A percentile compares a stretch with the other conserved stretches of the same genome.
phyloP scores from a whole-genome alignment of 2,329 filamentous ascomycete genomes.

The Curvularia eragrostidis region DNA sequence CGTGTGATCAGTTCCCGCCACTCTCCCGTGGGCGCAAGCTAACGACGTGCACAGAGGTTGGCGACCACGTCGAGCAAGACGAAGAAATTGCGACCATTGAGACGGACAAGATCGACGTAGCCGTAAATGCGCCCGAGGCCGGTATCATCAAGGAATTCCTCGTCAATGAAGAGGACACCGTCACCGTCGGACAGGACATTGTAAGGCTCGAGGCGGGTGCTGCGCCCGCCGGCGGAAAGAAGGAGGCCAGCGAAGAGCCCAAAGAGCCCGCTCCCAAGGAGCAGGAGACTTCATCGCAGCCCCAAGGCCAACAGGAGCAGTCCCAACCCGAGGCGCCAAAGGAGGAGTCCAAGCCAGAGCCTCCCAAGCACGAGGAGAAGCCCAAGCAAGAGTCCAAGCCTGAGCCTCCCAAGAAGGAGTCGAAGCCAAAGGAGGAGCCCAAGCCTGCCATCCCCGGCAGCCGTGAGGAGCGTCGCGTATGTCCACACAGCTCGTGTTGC shows the following conservation, averaged over 20 bases:
- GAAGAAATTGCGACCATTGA: constrained; percentile 99
- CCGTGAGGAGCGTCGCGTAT: constrained; percentile 86
- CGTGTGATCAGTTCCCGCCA: constrained; percentile 47
- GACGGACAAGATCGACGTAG: constrained; percentile 99
- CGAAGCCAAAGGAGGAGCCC: constrained; percentile 35
- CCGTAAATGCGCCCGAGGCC: constrained; percentile 90
- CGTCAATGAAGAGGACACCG: constrained; percentile 92
- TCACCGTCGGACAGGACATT: constrained; percentile 91
- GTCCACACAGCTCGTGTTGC: constrained; percentile 46
- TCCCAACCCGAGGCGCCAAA: constrained; percentile 49
- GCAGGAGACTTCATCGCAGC: constrained; percentile 63
- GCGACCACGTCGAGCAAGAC: constrained; percentile 92
- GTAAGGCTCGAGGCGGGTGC: constrained; percentile 78
- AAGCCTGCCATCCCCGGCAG: constrained; percentile 63
- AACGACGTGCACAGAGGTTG: constrained; percentile 65
- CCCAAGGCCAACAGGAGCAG: constrained; percentile 58
- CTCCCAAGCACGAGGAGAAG: constrained; percentile 49
- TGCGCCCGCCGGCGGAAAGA: constrained; percentile 60
- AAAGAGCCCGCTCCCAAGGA: constrained; percentile 66
- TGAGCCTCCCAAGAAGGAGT: constrained; percentile 44
- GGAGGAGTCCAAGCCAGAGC: constrained; percentile 51
- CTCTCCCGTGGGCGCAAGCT: constrained; percentile 1
- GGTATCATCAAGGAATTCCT: constrained; percentile 92
- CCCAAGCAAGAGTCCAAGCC: constrained; percentile 38
- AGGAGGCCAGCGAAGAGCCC: constrained; percentile 62